These are phyloP conservation scores for Inga oerstediana DNA, from an alignment of 306 rosid genomes.

Conservation along the genomic window DNA sequence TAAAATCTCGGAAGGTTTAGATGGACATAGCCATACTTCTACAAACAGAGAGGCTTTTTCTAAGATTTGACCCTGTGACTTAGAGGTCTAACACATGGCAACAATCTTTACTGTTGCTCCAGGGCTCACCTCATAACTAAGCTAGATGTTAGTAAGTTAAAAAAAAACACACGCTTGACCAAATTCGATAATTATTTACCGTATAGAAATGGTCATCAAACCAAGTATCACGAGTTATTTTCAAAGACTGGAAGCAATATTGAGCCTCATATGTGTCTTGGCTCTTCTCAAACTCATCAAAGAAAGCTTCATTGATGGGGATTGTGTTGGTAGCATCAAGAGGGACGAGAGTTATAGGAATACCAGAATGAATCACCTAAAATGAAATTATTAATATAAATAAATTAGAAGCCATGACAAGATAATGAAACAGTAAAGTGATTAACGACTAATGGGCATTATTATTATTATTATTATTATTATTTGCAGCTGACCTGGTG, in stretches of 20 bases:
- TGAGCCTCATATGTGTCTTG: slow-evolving; percentile 84
- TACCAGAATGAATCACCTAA: slow-evolving; percentile 94
- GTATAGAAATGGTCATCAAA: slow-evolving; percentile 62
- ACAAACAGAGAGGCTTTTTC: too few species aligned
- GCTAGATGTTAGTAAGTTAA: not conserved
- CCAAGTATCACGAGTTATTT: slow-evolving; percentile 82
- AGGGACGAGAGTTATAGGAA: slow-evolving; percentile 85
- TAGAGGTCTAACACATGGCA: too few species aligned
- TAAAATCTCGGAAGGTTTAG: accelerated
- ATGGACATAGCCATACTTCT: too few species aligned
- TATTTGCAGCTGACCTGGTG: slow-evolving; percentile 55
- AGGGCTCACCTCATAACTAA: too few species aligned
- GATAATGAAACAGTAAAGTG: not conserved
- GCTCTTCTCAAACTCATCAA: slow-evolving; percentile 62
- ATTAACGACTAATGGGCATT: not conserved
- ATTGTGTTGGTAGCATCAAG: slow-evolving; percentile 93
- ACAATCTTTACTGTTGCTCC: too few species aligned
- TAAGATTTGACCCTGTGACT: too few species aligned
- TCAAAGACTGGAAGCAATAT: slow-evolving; percentile 79
- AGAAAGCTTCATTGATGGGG: slow-evolving; percentile 70
- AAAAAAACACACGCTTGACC: not conserved
- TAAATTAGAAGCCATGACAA: not conserved
- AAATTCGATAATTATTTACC: slow-evolving; percentile 45
- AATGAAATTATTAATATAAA: not conserved
- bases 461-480: not conserved